Conservation (phyloP, 371 early-diverging fungal species). For the Zancudomyces culisetae region DNA sequence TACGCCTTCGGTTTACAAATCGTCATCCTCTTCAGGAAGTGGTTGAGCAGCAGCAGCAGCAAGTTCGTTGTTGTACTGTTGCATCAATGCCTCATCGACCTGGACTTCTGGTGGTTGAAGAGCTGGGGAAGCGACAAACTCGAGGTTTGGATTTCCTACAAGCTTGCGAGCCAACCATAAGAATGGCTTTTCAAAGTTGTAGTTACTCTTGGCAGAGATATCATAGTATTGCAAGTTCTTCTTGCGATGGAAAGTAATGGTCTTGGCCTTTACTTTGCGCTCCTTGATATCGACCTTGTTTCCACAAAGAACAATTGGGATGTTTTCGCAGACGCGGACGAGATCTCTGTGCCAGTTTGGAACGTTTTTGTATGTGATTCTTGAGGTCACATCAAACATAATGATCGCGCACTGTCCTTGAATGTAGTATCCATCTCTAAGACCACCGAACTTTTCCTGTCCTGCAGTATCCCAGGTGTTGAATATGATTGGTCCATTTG, state of each 20-base stretch:
- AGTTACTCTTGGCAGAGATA: slow-evolving; percentile 98
- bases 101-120: slow-evolving; percentile 90
- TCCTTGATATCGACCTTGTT: slow-evolving; percentile 99
- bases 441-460: slow-evolving; percentile 99
- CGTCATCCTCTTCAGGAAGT: slow-evolving; percentile 77
- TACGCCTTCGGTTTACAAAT: slow-evolving; percentile 22
- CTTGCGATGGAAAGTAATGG: slow-evolving; percentile 99
- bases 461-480: slow-evolving; percentile 99
- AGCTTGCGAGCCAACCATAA: slow-evolving; percentile 97
- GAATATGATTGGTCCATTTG: slow-evolving; percentile 90
- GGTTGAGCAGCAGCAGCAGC: slow-evolving; percentile 53
- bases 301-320: slow-evolving; percentile 99
- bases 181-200: slow-evolving; percentile 99
- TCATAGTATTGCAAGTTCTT: slow-evolving; percentile 99
- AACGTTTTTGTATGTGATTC: slow-evolving; percentile 99
- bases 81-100: slow-evolving; percentile 61
- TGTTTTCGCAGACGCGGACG: slow-evolving; percentile 96
- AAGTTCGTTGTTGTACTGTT: slow-evolving; percentile 61
- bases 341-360: slow-evolving; percentile 99
- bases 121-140: slow-evolving; percentile 95
- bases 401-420: slow-evolving; percentile 99
- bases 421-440: slow-evolving; percentile 99
- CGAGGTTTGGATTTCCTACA: slow-evolving; percentile 81
- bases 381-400: slow-evolving; percentile 99
- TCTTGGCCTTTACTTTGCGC: slow-evolving; percentile 99